Conservation (phyloP, 192 early-diverging fungal species). For the Podochytrium sp. region DNA sequence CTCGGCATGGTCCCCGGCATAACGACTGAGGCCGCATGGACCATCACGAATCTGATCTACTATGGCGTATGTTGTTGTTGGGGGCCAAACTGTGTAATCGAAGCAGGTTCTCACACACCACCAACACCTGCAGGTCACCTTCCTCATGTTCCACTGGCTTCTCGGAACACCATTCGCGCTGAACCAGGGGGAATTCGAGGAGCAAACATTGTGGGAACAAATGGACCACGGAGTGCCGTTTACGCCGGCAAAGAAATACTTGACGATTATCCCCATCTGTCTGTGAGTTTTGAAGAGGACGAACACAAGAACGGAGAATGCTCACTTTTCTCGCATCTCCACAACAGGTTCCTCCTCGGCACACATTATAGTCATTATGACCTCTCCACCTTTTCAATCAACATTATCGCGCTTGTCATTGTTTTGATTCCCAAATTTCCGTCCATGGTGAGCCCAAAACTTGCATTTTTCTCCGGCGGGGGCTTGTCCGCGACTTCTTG, state of each 20-base stretch:
- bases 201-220: constrained; percentile 97
- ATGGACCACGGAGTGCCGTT: constrained; percentile 97
- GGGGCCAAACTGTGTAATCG: not conserved
- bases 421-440: constrained; percentile 93
- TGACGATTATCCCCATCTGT: constrained; percentile 90
- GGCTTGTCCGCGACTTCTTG: not conserved
- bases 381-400: constrained; percentile 85
- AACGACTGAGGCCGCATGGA: constrained; percentile 93
- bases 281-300: constrained; percentile 73
- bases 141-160: constrained; percentile 98
- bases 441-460: constrained; percentile 40
- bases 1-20: constrained; percentile 89
- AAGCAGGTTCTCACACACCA: not conserved
- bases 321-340: not conserved
- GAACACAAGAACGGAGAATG: too few species aligned
- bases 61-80: constrained; percentile 74
- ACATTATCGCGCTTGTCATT: constrained; percentile 81
- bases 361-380: constrained; percentile 98
- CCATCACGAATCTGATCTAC: constrained; percentile 90
- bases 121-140: too few species aligned
- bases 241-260: constrained; percentile 97
- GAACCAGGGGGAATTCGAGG: constrained; percentile 91
- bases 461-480: not conserved
- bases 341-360: constrained; percentile 80
- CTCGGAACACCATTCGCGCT: constrained; percentile 94